A percentile compares a stretch with the other conserved stretches of the same genome.
Evolutionary conservation across 139 green algal genomes (phyloP).

Genomic region (Auxenochlorella pyrenoidosa): DNA sequence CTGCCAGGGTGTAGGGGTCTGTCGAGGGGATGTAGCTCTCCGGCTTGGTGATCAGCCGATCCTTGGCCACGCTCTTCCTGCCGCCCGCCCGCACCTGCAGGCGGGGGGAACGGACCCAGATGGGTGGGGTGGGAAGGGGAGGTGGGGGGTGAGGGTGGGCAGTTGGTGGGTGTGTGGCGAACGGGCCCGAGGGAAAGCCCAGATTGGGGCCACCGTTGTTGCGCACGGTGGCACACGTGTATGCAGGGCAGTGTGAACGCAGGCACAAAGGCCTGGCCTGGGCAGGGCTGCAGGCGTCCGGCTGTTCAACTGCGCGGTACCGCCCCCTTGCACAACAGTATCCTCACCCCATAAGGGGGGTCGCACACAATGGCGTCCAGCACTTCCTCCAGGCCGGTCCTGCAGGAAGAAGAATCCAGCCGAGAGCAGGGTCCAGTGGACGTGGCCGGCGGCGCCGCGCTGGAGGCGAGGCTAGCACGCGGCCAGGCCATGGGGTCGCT

Average conservation of each 20-base stretch:
- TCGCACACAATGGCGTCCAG: slow-evolving; percentile 92
- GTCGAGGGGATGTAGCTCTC: slow-evolving; percentile 83
- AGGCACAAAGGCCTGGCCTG: too few relatives aligned
- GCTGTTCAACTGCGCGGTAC: too few relatives aligned
- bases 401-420: not conserved
- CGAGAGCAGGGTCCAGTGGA: not conserved
- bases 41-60: slow-evolving; percentile 51
- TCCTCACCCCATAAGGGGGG: slow-evolving; percentile 89
- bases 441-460: not conserved
- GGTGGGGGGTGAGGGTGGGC: not conserved
- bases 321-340: not conserved
- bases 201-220: too few relatives aligned
- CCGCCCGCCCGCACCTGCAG: slow-evolving; percentile 84
- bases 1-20: slow-evolving; percentile 81
- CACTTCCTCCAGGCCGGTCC: slow-evolving; percentile 53
- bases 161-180: too few relatives aligned
- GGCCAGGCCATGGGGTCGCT: too few relatives aligned
- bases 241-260: too few relatives aligned
- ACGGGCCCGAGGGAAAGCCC: too few relatives aligned
- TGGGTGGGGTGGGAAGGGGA: not conserved
- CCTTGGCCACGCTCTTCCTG: slow-evolving; percentile 71
- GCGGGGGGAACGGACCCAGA: not conserved
- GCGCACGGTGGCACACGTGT: too few relatives aligned
- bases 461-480: not conserved
- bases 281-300: too few relatives aligned